These are phyloP conservation scores for Waltiozyma sp. DNA, from an alignment of 1,139 yeast species.

Conservation along the genomic window DNA sequence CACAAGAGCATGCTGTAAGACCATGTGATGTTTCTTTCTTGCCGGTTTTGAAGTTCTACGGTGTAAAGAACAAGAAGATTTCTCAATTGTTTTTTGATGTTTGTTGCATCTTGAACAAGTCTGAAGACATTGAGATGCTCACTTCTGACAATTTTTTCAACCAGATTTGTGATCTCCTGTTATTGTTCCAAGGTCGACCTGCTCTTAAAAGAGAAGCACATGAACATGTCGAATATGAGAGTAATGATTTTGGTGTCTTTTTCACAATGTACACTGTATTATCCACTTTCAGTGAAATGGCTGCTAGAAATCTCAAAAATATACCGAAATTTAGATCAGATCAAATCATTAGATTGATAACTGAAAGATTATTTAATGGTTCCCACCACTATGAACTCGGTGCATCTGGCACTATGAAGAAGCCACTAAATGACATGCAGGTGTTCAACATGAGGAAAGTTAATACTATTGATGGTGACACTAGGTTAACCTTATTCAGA, in stretches of 20 bases:
- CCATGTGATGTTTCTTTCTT: constrained; percentile 35
- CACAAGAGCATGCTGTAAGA: constrained; percentile 41
- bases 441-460: constrained; percentile 1
- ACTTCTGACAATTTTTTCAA: constrained; percentile 26
- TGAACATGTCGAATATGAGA: constrained; percentile 85
- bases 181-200: constrained; percentile 73
- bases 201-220: constrained; percentile 66
- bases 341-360: constrained; percentile 3
- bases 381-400: neutral
- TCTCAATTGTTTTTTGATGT: constrained; percentile 80
- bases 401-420: neutral
- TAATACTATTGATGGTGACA: constrained; percentile 20
- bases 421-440: constrained; percentile 1
- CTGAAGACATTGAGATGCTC: constrained; percentile 40
- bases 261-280: constrained; percentile 69
- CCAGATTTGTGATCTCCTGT: constrained; percentile 51
- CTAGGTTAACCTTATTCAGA: constrained; percentile 24
- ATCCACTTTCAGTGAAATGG: constrained; percentile 47
- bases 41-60: constrained; percentile 34
- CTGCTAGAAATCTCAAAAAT: constrained; percentile 28
- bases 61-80: constrained; percentile 66
- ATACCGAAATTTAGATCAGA: constrained; percentile 3
- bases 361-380: constrained; percentile 5
- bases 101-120: constrained; percentile 66
- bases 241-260: constrained; percentile 72